Evolutionary conservation across 1,139 yeast genomes (phyloP).

Genomic region (Eremothecium coryli): DNA sequence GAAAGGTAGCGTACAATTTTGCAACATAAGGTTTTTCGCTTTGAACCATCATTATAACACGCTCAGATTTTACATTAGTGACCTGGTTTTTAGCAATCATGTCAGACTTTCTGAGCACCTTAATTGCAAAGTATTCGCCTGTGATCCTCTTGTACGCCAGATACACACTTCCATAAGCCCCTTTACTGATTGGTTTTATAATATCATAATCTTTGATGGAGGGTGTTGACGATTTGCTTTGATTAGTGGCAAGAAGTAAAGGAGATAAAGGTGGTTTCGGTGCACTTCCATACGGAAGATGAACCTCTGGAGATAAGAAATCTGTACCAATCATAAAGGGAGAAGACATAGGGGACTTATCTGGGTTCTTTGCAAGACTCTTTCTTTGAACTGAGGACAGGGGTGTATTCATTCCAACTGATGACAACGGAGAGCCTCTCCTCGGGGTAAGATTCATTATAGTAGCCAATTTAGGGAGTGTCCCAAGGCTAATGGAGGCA

Average conservation of each 20-base stretch:
- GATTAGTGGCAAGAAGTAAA: constrained; percentile 54
- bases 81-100: constrained; percentile 97
- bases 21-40: constrained; percentile 93
- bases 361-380: constrained; percentile 31
- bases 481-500: constrained; percentile 4
- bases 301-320: constrained; percentile 24
- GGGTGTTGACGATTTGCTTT: constrained; percentile 43
- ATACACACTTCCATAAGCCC: constrained; percentile 95
- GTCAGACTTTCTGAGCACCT: constrained; percentile 86
- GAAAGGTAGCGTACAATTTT: constrained; percentile 79
- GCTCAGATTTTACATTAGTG: constrained; percentile 83
- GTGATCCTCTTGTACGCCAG: constrained; percentile 74
- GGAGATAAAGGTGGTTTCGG: constrained; percentile 73
- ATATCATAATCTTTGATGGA: constrained; percentile 84
- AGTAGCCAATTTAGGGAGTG: constrained; percentile 20
- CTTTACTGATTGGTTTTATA: constrained; percentile 87
- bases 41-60: constrained; percentile 97
- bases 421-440: constrained; percentile 26
- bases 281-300: constrained; percentile 12
- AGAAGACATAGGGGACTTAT: constrained; percentile 27
- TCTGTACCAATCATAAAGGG: constrained; percentile 24
- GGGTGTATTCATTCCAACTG: constrained; percentile 14
- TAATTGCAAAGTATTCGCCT: constrained; percentile 93
- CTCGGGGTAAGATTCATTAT: constrained; percentile 28
- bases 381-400: constrained; percentile 24